Base-by-base conservation (phyloP, 2,329 filamentous ascomycete genomes). In the Sporothrix brasiliensis region DNA sequence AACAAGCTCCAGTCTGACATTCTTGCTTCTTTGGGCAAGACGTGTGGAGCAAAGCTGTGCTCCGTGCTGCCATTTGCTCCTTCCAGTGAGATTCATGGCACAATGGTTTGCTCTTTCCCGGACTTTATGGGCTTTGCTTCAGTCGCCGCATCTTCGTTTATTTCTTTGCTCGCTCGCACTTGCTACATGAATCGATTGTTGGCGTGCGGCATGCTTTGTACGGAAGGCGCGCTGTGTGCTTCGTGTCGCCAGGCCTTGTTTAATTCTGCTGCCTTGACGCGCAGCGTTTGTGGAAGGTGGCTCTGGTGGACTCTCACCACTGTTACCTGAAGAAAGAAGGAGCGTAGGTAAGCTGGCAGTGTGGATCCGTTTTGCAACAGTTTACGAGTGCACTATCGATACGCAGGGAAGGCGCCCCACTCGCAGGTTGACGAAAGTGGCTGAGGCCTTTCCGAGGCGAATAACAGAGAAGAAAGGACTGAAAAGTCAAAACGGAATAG, bases 1-100 rank as follows among this genome's bases (percentile, higher is more conserved):
- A 44, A 16, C 61, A 65, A 50, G 44, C 61, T 50, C 61, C 61
- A 70, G 60, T 34, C 63, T 67, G 63, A 24, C 30, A 49, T 53
- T 41, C 65, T 47, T 68, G 52, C 52, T 68, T 56, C 66, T 56
- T 56, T 58, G 19, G 34, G 34, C 34, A 34, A 24, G 44, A 52
- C 27, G 63, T 52, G 27, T 52, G 19, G 24, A 66, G 63, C 47
- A 44, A 47, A 52, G 63, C 44, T 39, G 10, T 41, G 19, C 34
- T 39, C 24, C 27, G n/a, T 52, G 44, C 61, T 10, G 9, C n/a
- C 47, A 66, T 39, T 66, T 47, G 63, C 47, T 34, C 27, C 39
- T 66, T 66, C 63, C 63, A 30, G 44, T 34, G 44, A 10, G 24
- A 65, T 50, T 34, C 9, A 10, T 16, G 19, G 7, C 27, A 10